A percentile compares a stretch with the other conserved stretches of the same genome.
Conservation (phyloP, 148 eudicot genomes). For the Chenopodium album region DNA sequence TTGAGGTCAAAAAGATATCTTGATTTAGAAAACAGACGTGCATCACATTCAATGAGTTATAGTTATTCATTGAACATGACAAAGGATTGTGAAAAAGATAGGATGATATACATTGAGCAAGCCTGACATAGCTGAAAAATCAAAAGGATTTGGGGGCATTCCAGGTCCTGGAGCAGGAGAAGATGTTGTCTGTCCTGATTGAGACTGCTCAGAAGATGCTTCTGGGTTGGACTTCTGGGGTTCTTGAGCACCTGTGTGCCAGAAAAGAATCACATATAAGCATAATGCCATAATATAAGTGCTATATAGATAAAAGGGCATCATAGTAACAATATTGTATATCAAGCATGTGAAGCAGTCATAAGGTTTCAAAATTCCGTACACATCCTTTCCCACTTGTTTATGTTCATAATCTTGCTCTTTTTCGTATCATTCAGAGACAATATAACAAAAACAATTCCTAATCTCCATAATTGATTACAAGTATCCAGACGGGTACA, state of each 20-base stretch:
- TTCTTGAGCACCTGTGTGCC: conserved; percentile 38
- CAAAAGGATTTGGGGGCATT: conserved; percentile 71
- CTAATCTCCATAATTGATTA: background rate
- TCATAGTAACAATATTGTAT: background rate
- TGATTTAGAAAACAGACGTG: background rate
- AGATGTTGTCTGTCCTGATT: conserved; percentile 41
- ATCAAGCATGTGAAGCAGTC: background rate
- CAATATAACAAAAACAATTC: background rate
- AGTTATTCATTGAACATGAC: background rate
- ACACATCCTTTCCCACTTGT: background rate
- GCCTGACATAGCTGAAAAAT: conserved; percentile 92
- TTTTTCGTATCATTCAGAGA: background rate
- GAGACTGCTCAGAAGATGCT: conserved; percentile 47
- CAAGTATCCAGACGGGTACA: background rate
- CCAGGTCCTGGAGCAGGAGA: conserved; percentile 51
- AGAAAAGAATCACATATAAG: conserved; percentile 20
- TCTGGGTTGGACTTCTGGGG: conserved; percentile 38
- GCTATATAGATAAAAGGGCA: background rate
- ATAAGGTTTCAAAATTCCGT: background rate
- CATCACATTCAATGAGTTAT: background rate
- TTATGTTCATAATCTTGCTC: background rate
- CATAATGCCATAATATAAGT: background rate
- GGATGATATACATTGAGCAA: conserved; percentile 60
- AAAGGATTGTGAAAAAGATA: conserved; percentile 1
- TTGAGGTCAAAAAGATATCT: background rate